phyloP scores from a whole-genome alignment of 2,329 filamentous ascomycete genomes.

The Knufia fluminis region DNA sequence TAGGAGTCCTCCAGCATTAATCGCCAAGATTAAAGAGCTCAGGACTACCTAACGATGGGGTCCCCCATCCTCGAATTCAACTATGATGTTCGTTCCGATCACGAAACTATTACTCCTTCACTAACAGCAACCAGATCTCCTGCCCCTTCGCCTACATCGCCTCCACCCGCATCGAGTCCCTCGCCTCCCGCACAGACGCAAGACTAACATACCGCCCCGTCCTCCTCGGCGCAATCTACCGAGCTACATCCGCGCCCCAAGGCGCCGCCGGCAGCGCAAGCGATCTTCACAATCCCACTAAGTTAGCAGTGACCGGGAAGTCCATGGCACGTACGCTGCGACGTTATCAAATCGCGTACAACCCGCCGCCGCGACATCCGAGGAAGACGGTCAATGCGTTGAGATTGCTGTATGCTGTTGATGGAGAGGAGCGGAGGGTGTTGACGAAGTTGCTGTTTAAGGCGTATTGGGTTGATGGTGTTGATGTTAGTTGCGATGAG shows the following conservation, averaged over 20 bases:
- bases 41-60: too few species aligned
- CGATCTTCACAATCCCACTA: conserved; percentile 16
- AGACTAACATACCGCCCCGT: conserved; percentile 10
- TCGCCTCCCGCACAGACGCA: background rate
- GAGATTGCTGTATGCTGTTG: conserved; percentile 12
- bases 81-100: conserved; percentile 1
- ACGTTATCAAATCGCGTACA: conserved; percentile 8
- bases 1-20: too few species aligned
- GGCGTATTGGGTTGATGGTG: conserved; percentile 15
- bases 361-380: conserved; percentile 11
- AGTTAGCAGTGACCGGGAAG: conserved; percentile 6
- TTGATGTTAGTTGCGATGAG: conserved; percentile 10
- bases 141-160: conserved; percentile 14
- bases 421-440: conserved; percentile 6
- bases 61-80: background rate
- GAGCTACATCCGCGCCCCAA: conserved; percentile 15
- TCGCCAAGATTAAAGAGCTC: too few species aligned
- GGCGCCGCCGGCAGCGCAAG: conserved; percentile 13
- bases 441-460: conserved; percentile 10
- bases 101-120: background rate
- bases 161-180: conserved; percentile 2
- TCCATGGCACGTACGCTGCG: conserved; percentile 9
- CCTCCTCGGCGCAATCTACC: conserved; percentile 15
- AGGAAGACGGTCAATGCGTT: conserved; percentile 11
- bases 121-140: conserved; percentile 8